Conservation (phyloP, 1,284 basidiomycete genomes). For the Moesziomyces globuligerus region DNA sequence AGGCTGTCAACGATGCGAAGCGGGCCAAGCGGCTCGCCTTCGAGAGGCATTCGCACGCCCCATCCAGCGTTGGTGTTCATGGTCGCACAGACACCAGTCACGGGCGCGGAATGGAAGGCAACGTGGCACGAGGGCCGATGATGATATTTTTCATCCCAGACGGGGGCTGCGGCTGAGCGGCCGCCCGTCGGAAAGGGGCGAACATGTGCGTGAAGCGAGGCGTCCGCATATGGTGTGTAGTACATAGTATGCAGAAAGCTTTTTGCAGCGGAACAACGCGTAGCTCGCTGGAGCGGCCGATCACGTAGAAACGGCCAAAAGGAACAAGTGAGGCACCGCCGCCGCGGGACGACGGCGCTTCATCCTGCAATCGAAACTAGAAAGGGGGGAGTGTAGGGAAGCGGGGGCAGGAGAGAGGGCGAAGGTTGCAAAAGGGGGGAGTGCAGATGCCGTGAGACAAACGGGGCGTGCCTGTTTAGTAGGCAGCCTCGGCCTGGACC, state of each 20-base stretch:
- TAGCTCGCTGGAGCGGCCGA: conserved; percentile 19
- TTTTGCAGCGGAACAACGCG: conserved; percentile 13
- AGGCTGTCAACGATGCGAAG: too few relatives aligned
- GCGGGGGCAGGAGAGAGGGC: conserved; percentile 44
- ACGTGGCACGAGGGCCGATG: conserved; percentile 24
- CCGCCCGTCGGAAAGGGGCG: conserved; percentile 10
- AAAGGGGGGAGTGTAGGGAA: conserved; percentile 46
- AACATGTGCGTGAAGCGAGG: conserved; percentile 7
- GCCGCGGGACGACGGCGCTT: background rate
- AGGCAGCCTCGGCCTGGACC: conserved; percentile 54
- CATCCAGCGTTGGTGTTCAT: too few relatives aligned
- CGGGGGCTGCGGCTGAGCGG: background rate
- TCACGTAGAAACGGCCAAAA: conserved; percentile 17
- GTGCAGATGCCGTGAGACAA: background rate
- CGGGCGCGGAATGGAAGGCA: conserved; percentile 7
- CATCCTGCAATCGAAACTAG: conserved; percentile 25
- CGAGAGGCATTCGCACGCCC: too few relatives aligned
- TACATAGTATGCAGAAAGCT: conserved; percentile 15
- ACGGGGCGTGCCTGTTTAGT: conserved; percentile 39
- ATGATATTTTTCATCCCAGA: conserved; percentile 33
- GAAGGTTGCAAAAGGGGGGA: conserved; percentile 36
- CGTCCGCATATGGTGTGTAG: background rate
- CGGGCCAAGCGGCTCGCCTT: too few relatives aligned
- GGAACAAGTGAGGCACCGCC: background rate
- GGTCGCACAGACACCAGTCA: conserved; percentile 8